A percentile compares a stretch with the other conserved stretches of the same genome.
Evolutionary conservation across 208 protist species (phyloP).

Genomic region (Acanthamoeba healyi): DNA sequence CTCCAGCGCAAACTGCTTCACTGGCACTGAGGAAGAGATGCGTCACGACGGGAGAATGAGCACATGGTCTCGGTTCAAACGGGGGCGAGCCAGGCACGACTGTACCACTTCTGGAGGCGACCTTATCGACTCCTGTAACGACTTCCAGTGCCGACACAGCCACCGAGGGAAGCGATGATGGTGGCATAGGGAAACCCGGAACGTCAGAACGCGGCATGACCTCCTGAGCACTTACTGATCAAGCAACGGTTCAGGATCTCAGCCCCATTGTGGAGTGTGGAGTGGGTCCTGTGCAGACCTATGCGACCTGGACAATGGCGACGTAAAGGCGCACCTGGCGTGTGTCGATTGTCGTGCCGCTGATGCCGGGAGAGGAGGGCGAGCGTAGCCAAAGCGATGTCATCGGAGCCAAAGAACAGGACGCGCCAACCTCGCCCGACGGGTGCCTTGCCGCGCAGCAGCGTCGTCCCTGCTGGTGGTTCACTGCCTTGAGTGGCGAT

Average conservation of each 20-base stretch:
- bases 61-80: neutral
- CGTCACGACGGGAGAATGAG: neutral
- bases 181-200: no score
- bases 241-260: no score
- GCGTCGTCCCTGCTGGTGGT: no score
- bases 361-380: neutral
- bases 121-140: neutral
- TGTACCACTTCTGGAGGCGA: no score
- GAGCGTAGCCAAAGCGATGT: neutral
- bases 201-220: no score
- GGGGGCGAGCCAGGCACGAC: no score
- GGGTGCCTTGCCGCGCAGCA: neutral
- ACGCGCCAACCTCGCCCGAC: constrained; percentile 17
- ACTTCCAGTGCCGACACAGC: neutral
- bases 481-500: no score
- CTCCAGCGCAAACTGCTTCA: constrained; percentile 1
- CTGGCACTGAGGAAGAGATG: neutral
- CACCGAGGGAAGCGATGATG: neutral
- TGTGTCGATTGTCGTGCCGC: neutral
- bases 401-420: constrained; percentile 65
- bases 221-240: no score
- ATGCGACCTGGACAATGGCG: no score
- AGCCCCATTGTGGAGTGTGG: no score
- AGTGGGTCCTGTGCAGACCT: no score
- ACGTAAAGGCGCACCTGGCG: neutral